A percentile compares a stretch with the other conserved stretches of the same genome.
Evolutionary conservation across 1,284 basidiomycete species (phyloP).

Genomic region (Pseudozyma sp.): DNA sequence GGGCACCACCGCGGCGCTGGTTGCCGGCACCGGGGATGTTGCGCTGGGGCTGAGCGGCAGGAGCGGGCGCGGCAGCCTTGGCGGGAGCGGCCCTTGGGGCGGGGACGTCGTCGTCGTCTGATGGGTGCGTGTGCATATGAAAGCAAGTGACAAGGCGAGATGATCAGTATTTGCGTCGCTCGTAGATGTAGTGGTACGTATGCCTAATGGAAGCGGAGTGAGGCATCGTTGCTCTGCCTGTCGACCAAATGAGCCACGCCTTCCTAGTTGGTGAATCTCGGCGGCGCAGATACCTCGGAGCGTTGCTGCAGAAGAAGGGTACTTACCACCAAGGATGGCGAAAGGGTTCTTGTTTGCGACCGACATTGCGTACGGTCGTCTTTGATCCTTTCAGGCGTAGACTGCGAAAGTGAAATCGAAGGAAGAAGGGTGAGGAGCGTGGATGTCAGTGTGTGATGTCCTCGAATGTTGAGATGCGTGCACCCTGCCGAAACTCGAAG

Average conservation of each 20-base stretch:
- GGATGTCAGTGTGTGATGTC: constrained; percentile 17
- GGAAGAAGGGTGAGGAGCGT: not conserved
- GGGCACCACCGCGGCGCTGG: constrained; percentile 50
- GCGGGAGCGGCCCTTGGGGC: constrained; percentile 58
- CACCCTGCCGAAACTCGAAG: not conserved
- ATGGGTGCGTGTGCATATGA: not conserved
- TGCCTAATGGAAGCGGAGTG: too few species aligned
- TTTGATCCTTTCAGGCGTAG: constrained; percentile 48
- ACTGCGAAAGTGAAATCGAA: constrained; percentile 18
- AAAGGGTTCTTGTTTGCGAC: constrained; percentile 69
- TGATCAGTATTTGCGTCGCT: constrained; percentile 5
- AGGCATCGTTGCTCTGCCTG: too few species aligned
- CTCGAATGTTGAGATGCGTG: not conserved
- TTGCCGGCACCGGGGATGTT: constrained; percentile 62
- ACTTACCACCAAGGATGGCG: constrained; percentile 66
- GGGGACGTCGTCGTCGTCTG: constrained; percentile 59
- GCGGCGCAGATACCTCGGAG: not conserved
- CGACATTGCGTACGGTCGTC: constrained; percentile 66
- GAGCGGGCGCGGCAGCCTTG: constrained; percentile 55
- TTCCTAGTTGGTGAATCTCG: not conserved
- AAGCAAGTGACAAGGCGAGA: not conserved
- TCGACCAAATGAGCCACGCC: too few species aligned
- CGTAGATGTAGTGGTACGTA: too few species aligned
- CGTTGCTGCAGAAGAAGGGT: not conserved
- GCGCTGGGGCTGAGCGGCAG: constrained; percentile 52